phyloP scores from a whole-genome alignment of 2,329 filamentous ascomycete genomes.

The Ceratocystis albifundus region DNA sequence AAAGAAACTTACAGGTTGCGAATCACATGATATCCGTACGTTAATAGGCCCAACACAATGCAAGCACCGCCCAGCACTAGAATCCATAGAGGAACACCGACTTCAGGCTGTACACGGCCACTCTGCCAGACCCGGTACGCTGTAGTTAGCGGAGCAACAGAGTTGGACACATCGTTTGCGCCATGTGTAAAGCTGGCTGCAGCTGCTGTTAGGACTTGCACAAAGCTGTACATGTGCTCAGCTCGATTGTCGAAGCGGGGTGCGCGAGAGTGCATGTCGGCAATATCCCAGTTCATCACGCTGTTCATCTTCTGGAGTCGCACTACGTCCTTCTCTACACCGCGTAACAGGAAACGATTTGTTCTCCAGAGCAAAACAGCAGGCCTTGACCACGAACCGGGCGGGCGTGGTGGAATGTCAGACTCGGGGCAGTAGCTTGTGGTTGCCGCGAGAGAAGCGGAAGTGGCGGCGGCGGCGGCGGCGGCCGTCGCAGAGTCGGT shows the following conservation, averaged over 20 bases:
- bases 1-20: slow-evolving; percentile 32
- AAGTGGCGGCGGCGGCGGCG: background rate
- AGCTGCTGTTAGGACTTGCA: slow-evolving; percentile 41
- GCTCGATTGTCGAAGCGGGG: slow-evolving; percentile 43
- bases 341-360: slow-evolving; percentile 36
- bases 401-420: slow-evolving; percentile 28
- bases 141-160: slow-evolving; percentile 41
- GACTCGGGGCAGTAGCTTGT: background rate
- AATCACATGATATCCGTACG: slow-evolving; percentile 54
- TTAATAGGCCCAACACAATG: slow-evolving; percentile 47
- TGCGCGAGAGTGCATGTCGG: slow-evolving; percentile 39
- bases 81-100: slow-evolving; percentile 39
- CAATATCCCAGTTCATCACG: slow-evolving; percentile 38
- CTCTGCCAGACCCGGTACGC: slow-evolving; percentile 41
- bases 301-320: slow-evolving; percentile 37
- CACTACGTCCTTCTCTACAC: slow-evolving; percentile 40
- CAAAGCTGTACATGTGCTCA: slow-evolving; percentile 40
- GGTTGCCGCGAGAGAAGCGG: background rate
- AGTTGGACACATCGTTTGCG: slow-evolving; percentile 45
- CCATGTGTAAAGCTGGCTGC: slow-evolving; percentile 47
- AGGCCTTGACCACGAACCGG: slow-evolving; percentile 34
- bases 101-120: slow-evolving; percentile 32
- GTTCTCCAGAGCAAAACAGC: slow-evolving; percentile 34
- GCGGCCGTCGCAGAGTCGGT: slow-evolving; percentile 5
- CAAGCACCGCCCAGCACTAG: slow-evolving; percentile 38